Percentiles rank a stretch among this genome's conserved stretches.
Conservation (phyloP, 78 protist genomes). For the Dictyostelium intermedium region DNA sequence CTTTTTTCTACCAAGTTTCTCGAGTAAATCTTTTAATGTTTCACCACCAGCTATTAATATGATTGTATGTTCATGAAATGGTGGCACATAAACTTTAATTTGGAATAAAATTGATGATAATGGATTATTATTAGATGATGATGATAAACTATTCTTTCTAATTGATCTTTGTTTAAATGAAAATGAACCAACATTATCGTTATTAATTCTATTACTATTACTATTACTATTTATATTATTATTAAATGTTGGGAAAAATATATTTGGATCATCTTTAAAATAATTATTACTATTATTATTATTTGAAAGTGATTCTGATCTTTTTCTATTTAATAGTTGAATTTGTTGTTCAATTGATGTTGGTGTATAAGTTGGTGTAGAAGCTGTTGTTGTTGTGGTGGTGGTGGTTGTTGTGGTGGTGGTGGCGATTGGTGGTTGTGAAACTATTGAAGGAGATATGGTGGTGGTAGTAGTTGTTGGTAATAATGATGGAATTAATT, state of each 20-base stretch:
- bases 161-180: background rate
- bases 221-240: background rate
- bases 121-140: background rate
- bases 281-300: background rate
- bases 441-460: too few relatives aligned
- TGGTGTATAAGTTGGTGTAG: background rate
- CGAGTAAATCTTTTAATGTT: constrained; percentile 9
- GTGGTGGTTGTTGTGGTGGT: background rate
- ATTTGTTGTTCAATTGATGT: background rate
- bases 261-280: constrained; percentile 45
- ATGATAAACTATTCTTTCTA: background rate
- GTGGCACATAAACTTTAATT: constrained; percentile 49
- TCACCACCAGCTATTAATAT: background rate
- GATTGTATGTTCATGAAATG: constrained; percentile 49
- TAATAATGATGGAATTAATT: background rate
- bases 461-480: background rate
- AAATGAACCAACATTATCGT: background rate
- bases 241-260: constrained; percentile 21
- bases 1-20: constrained; percentile 27
- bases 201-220: background rate
- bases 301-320: background rate
- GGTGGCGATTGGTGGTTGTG: too few relatives aligned
- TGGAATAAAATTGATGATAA: background rate
- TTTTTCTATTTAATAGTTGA: background rate
- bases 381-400: background rate